A percentile compares a stretch with the other conserved stretches of the same genome.
These are phyloP conservation scores for Lathyrus sativus DNA, from an alignment of 306 rosid species.

Conservation along the genomic window DNA sequence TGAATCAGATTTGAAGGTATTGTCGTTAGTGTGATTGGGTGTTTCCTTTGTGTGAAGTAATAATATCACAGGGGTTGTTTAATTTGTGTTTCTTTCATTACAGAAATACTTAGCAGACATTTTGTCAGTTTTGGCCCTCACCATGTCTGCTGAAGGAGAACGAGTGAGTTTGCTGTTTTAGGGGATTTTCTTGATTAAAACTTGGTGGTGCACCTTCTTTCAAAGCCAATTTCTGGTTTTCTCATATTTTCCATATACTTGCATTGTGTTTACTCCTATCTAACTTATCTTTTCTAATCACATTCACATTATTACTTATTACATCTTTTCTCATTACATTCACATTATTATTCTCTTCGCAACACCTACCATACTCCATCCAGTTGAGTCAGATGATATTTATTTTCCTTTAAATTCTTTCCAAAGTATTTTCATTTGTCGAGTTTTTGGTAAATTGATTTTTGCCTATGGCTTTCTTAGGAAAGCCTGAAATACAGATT, in stretches of 20 bases:
- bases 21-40: constrained; percentile 3
- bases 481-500: constrained; percentile 88
- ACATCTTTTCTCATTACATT: too few relatives aligned
- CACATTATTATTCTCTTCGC: background rate
- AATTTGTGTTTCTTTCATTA: constrained; percentile 34
- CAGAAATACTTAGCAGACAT: constrained; percentile 92
- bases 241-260: background rate
- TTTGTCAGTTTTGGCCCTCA: constrained; percentile 88
- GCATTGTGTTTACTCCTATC: too few relatives aligned
- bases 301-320: too few relatives aligned
- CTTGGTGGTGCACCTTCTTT: too few relatives aligned
- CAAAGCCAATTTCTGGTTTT: background rate
- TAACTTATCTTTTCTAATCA: too few relatives aligned
- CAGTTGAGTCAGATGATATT: too few relatives aligned
- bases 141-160: constrained; percentile 98
- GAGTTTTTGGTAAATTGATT: background rate
- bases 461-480: constrained; percentile 44
- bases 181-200: background rate
- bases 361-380: background rate
- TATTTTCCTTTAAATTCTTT: too few relatives aligned
- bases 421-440: too few relatives aligned
- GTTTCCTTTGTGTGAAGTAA: too few relatives aligned
- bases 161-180: constrained; percentile 55
- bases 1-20: constrained; percentile 65
- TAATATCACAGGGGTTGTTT: background rate